A percentile compares a stretch with the other conserved stretches of the same genome.
Conservation (phyloP, 106 monocot genomes). For the Amphibolis antarctica region DNA sequence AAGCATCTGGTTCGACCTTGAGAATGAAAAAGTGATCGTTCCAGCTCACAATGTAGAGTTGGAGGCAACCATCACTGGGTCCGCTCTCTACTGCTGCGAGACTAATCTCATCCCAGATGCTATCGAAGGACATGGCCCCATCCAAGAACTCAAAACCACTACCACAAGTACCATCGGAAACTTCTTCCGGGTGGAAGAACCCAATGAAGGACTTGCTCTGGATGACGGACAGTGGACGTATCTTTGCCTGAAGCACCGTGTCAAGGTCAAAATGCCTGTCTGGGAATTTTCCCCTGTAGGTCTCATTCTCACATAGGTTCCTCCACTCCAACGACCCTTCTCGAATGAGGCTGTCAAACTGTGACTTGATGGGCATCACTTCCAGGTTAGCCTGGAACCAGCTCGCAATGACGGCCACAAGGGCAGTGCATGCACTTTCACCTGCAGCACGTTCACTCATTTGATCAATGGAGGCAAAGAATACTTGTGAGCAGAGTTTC, state of each 20-base stretch:
- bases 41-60: constrained; percentile 85
- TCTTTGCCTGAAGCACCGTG: constrained; percentile 59
- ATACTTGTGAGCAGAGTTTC: constrained; percentile 50
- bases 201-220: constrained; percentile 69
- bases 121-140: constrained; percentile 83
- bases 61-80: constrained; percentile 11
- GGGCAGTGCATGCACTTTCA: constrained; percentile 85
- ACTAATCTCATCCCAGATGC: constrained; percentile 74
- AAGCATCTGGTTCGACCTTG: constrained; percentile 55
- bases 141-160: constrained; percentile 45
- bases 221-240: constrained; percentile 46
- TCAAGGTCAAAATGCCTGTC: constrained; percentile 94
- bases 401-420: constrained; percentile 73
- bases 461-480: constrained; percentile 94
- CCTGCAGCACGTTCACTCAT: constrained; percentile 68
- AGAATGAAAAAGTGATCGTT: constrained; percentile 96
- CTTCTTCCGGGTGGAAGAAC: constrained; percentile 71
- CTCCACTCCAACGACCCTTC: constrained; percentile 84
- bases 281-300: constrained; percentile 35
- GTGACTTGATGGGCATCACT: constrained; percentile 53
- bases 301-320: constrained; percentile 51
- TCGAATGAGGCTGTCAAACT: constrained; percentile 66
- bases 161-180: constrained; percentile 10
- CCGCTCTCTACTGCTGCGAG: constrained; percentile 11
- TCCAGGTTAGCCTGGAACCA: constrained; percentile 47